Conservation (phyloP, 2,329 filamentous ascomycete species). For the Xylaria sp. region DNA sequence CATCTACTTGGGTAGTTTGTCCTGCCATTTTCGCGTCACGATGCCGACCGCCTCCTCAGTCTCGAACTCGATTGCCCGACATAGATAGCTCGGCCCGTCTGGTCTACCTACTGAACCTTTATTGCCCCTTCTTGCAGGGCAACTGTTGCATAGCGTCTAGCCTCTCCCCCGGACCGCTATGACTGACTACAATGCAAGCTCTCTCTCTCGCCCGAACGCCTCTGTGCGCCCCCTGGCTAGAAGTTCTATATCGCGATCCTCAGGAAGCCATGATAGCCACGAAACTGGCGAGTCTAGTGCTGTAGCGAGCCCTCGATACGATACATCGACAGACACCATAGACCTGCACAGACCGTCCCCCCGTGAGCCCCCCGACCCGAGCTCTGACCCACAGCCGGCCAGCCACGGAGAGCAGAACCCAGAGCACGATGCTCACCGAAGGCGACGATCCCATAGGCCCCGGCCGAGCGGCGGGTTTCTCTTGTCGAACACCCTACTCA, state of each 20-base stretch:
- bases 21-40: constrained; percentile 3
- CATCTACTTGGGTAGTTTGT: neutral
- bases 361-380: constrained; percentile 33
- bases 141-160: constrained; percentile 13
- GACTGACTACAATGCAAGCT: constrained; percentile 48
- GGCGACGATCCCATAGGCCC: constrained; percentile 54
- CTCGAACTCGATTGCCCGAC: constrained; percentile 5
- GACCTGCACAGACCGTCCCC: constrained; percentile 40
- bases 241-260: constrained; percentile 48
- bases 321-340: constrained; percentile 34
- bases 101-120: neutral
- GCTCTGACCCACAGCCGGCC: constrained; percentile 33
- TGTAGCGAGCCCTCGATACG: constrained; percentile 47
- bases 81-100: constrained; percentile 21
- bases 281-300: constrained; percentile 60
- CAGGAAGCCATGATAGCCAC: constrained; percentile 53
- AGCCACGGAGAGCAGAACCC: constrained; percentile 37
- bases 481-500: constrained; percentile 57
- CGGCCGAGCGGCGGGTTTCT: constrained; percentile 64
- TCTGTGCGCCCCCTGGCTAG: constrained; percentile 37
- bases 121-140: constrained; percentile 11
- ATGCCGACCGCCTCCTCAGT: constrained; percentile 21
- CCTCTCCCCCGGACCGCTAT: constrained; percentile 44
- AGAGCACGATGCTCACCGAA: constrained; percentile 41
- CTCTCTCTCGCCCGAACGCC: constrained; percentile 42